Evolutionary conservation across 805 yeast species (phyloP), one percentile per base, ranked within the genome.

Genomic region (Zygoascus ofunaensis): DNA sequence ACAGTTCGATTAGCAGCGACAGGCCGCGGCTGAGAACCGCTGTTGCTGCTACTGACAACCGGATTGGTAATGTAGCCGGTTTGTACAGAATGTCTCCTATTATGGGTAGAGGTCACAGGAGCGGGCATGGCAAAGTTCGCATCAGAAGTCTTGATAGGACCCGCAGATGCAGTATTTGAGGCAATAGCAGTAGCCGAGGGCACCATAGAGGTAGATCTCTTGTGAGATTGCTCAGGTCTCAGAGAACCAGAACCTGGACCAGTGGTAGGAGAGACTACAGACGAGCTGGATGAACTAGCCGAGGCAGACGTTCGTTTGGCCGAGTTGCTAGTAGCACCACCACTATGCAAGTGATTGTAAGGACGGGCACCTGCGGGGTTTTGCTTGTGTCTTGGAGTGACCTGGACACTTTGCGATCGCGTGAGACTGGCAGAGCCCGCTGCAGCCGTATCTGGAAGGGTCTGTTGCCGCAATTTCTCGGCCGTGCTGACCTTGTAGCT

Each of bases 391-490:
- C 30, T 26, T 26, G 30, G 7, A 8, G 30, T 26, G 36, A 54
- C 55, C 41, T 55, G 58, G 17, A 55, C 58, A 30, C 52, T 46
- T 32, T 55, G 58, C 10, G 58, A 55, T 5, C 58, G 44, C 10
- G 42, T 34, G 36, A 55, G 43, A 20, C 41, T 45, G 3, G 51
- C 39, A 14, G 35, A 14, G 8, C 46, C 35, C 12, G 33, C 19
- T 2, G 46, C 36, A 15, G 41, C 36, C 10, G 42, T 21, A 39
- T 23, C 23, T 19, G 47, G 35, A 17, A 21, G 10, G 18, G 28
- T 34, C 41, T 37, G 41, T n/a, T 37, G 41, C 20, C 41, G 20
- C 35, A 37, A 20, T 5, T 39, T 39, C 23, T 34, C 37, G n/a
- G 39, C 43, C 2, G 38, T 17, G 39, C 17, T 22, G 17, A 40